Percentiles rank a stretch among this genome's conserved stretches.
phyloP scores from a whole-genome alignment of 2,329 filamentous ascomycete genomes.

The Metarhizium anisopliae region DNA sequence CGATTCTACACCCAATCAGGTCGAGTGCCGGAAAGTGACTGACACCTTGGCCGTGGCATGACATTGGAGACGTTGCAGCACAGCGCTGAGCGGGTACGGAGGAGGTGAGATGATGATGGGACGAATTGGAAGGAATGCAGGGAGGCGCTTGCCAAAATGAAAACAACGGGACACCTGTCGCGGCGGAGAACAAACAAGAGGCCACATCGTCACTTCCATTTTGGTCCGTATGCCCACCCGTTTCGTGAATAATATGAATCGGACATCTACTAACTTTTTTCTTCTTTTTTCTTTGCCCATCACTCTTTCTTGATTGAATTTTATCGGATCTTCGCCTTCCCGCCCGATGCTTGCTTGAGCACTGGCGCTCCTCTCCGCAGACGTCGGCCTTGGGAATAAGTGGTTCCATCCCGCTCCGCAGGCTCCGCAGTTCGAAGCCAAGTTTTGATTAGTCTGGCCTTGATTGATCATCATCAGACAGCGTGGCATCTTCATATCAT shows the following conservation, averaged over 20 bases:
- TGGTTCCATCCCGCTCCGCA: neutral
- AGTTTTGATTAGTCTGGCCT: neutral
- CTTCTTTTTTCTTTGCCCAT: neutral
- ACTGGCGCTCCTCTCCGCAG: neutral
- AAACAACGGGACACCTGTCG: neutral
- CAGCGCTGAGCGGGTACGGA: neutral
- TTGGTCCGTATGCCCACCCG: neutral
- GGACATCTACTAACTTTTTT: neutral
- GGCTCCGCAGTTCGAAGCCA: neutral
- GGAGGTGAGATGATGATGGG: neutral
- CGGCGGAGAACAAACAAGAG: neutral
- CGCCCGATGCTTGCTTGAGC: neutral
- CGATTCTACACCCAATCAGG: neutral
- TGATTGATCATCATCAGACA: slow-evolving; percentile 10
- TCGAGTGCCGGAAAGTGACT: neutral
- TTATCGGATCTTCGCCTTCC: neutral
- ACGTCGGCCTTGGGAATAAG: neutral
- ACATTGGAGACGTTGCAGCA: neutral
- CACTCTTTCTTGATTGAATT: neutral
- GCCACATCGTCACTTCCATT: neutral
- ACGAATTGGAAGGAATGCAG: neutral
- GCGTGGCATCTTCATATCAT: slow-evolving; percentile 14
- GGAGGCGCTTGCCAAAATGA: neutral
- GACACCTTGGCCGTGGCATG: neutral
- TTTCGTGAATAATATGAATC: neutral